These are phyloP conservation scores for Mortierella sp. DNA, from an alignment of 371 early-diverging fungal species.

Conservation along the genomic window DNA sequence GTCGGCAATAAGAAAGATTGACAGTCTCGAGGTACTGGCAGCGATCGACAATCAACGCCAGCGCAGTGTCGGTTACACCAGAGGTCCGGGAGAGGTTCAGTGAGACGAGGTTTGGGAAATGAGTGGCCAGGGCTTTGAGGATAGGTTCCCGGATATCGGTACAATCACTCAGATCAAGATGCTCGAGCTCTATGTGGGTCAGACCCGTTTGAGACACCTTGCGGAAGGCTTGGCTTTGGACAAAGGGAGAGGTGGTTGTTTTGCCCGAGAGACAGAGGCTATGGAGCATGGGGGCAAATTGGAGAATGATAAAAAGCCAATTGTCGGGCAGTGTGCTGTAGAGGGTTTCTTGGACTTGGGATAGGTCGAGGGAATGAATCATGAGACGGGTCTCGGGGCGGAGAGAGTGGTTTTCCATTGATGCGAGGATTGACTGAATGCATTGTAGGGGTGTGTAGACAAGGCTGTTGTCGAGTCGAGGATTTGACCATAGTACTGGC, in stretches of 20 bases:
- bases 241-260: slow-evolving; percentile 45
- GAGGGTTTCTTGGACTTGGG: slow-evolving; percentile 41
- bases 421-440: slow-evolving; percentile 36
- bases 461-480: slow-evolving; percentile 38
- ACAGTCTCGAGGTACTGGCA: slow-evolving; percentile 47
- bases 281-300: slow-evolving; percentile 35
- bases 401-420: slow-evolving; percentile 20
- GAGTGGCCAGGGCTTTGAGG: slow-evolving; percentile 28
- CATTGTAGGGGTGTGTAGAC: slow-evolving; percentile 47
- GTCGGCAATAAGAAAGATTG: slow-evolving; percentile 47
- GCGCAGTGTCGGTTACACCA: slow-evolving; percentile 44
- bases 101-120: slow-evolving; percentile 48
- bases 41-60: slow-evolving; percentile 46
- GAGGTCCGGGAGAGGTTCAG: slow-evolving; percentile 41
- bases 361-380: slow-evolving; percentile 37
- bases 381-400: slow-evolving; percentile 19
- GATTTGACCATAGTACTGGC: slow-evolving; percentile 35
- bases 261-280: slow-evolving; percentile 51
- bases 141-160: slow-evolving; percentile 48
- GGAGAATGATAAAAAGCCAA: slow-evolving; percentile 45
- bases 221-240: slow-evolving; percentile 42
- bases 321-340: slow-evolving; percentile 48
- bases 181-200: slow-evolving; percentile 28
- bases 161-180: slow-evolving; percentile 51
- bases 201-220: slow-evolving; percentile 26